Evolutionary conservation across 2,329 filamentous ascomycete genomes (phyloP).

Genomic region (Sordariomycetes sp.): DNA sequence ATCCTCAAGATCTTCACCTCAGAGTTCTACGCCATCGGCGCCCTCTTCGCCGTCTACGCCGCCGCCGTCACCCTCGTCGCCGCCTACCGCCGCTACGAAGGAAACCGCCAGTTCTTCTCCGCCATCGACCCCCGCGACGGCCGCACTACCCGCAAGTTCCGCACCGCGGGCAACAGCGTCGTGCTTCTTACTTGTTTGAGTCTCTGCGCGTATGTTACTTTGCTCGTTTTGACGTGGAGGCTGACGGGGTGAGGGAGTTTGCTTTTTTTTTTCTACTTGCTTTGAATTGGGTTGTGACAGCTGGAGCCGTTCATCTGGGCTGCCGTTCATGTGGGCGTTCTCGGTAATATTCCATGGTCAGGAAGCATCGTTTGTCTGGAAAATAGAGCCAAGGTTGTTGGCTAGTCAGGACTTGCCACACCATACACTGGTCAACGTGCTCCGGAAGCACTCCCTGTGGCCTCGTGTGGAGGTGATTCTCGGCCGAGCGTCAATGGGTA

Average conservation of each 20-base stretch:
- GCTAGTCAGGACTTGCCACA: no score
- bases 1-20: slow-evolving; percentile 93
- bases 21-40: slow-evolving; percentile 96
- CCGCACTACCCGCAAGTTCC: slow-evolving; percentile 35
- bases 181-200: slow-evolving; percentile 42
- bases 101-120: slow-evolving; percentile 86
- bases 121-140: slow-evolving; percentile 16
- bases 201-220: slow-evolving; percentile 39
- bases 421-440: no score
- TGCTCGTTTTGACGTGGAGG: slow-evolving; percentile 41
- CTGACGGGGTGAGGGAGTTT: slow-evolving; percentile 12
- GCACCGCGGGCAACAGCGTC: slow-evolving; percentile 51
- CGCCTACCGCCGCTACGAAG: slow-evolving; percentile 76
- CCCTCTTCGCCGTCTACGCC: slow-evolving; percentile 86
- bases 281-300: background rate
- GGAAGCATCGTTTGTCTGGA: no score
- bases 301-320: background rate
- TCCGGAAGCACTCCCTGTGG: no score
- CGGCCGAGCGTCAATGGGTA: no score
- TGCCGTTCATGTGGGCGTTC: background rate
- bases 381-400: no score
- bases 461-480: no score
- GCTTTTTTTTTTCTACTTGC: background rate
- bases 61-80: slow-evolving; percentile 72
- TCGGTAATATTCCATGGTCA: no score